Evolutionary conservation across 2,329 filamentous ascomycete species (phyloP).

Genomic region (Penicillium sp.): DNA sequence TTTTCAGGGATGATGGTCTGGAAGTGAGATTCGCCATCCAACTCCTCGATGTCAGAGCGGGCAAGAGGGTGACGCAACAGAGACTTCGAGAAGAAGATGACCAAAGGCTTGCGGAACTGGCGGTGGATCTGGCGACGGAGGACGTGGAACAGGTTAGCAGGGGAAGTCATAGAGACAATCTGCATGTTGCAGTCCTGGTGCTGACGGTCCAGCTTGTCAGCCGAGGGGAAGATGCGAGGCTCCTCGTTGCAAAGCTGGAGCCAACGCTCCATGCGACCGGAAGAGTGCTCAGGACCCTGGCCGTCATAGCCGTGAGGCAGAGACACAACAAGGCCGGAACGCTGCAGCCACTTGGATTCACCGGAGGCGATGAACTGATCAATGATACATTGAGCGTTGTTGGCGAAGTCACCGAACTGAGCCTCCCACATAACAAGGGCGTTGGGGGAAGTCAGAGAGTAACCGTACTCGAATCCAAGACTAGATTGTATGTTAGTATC

Average conservation of each 20-base stretch:
- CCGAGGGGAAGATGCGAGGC: constrained; percentile 82
- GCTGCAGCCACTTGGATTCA: constrained; percentile 98
- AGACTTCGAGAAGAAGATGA: constrained; percentile 98
- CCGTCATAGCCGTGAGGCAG: constrained; percentile 97
- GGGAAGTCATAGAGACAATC: constrained; percentile 94
- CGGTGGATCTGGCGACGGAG: constrained; percentile 97
- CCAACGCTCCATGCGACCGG: constrained; percentile 94
- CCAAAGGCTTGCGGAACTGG: constrained; percentile 96
- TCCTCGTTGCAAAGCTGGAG: constrained; percentile 97
- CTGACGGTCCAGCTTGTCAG: constrained; percentile 89
- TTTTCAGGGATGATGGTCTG: constrained; percentile 93
- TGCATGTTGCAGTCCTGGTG: constrained; percentile 99
- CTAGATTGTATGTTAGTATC: constrained; percentile 61
- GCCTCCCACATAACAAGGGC: constrained; percentile 99
- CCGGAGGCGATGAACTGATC: constrained; percentile 98
- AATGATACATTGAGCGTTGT: constrained; percentile 98
- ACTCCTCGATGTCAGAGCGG: constrained; percentile 85
- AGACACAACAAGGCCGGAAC: constrained; percentile 93
- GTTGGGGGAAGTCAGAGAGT: constrained; percentile 94
- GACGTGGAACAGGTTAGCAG: constrained; percentile 93
- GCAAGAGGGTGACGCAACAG: constrained; percentile 91
- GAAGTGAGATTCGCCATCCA: constrained; percentile 89
- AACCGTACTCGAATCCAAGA: constrained; percentile 97
- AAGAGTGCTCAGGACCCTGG: constrained; percentile 97
- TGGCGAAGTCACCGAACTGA: constrained; percentile 99